Conservation (phyloP, 192 early-diverging fungal genomes). For the Endogone sp. region DNA sequence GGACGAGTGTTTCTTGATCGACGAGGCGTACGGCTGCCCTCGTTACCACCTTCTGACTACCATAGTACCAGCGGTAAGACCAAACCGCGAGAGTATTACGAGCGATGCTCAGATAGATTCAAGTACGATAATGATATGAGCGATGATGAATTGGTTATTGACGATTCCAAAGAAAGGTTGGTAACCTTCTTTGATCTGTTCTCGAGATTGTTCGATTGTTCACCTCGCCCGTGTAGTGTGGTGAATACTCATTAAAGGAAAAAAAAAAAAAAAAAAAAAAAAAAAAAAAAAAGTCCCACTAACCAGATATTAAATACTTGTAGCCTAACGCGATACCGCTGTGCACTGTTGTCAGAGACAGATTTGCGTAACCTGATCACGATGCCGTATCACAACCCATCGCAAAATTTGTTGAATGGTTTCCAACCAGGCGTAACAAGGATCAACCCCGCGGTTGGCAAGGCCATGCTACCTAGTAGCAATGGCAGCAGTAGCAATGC, state of each 20-base stretch:
- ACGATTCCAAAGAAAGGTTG: conserved; percentile 38
- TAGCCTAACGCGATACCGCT: conserved; percentile 37
- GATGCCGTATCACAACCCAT: conserved; percentile 20
- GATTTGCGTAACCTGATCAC: conserved; percentile 47
- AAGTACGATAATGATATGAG: conserved; percentile 39
- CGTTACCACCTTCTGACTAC: background rate
- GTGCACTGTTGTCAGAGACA: conserved; percentile 32
- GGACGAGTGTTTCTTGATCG: conserved; percentile 78
- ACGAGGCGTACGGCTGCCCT: conserved; percentile 21
- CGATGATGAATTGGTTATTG: conserved; percentile 39
- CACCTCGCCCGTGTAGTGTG: too few species aligned
- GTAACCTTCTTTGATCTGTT: conserved; percentile 2
- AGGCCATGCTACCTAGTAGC: background rate
- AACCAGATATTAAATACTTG: conserved; percentile 1
- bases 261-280: background rate
- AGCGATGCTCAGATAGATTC: conserved; percentile 24
- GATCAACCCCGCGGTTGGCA: background rate
- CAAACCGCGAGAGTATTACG: conserved; percentile 18
- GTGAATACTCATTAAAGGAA: too few species aligned
- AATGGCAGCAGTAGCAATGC: background rate
- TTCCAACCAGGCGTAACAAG: background rate
- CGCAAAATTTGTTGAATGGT: background rate
- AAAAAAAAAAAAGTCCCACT: background rate
- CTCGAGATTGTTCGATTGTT: too few species aligned
- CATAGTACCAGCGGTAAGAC: conserved; percentile 10